Evolutionary conservation across 2,329 filamentous ascomycete genomes (phyloP).

Genomic region (Fusarium caatingaense): DNA sequence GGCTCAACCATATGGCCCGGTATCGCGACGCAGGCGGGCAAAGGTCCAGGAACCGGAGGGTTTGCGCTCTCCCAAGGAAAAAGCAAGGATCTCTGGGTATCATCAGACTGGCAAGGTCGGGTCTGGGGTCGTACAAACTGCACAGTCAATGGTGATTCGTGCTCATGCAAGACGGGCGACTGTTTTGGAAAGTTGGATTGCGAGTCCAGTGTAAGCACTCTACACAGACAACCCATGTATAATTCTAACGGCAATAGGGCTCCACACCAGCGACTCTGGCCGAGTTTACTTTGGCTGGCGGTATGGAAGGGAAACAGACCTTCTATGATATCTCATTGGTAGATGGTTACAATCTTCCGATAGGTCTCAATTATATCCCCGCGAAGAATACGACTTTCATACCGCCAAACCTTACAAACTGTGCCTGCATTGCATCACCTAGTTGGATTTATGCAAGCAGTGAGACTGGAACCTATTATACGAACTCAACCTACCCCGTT

Average conservation of each 20-base stretch:
- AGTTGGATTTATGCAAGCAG: slow-evolving; percentile 69
- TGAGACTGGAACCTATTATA: slow-evolving; percentile 67
- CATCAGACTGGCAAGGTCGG: slow-evolving; percentile 81
- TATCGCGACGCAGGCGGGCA: slow-evolving; percentile 77
- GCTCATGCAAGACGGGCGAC: slow-evolving; percentile 79
- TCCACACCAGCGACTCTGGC: slow-evolving; percentile 79
- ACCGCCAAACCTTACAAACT: slow-evolving; percentile 80
- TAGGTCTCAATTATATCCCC: slow-evolving; percentile 71
- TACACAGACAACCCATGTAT: neutral
- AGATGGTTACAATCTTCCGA: slow-evolving; percentile 83
- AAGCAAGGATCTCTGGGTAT: slow-evolving; percentile 72
- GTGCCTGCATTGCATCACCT: slow-evolving; percentile 78
- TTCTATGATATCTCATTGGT: slow-evolving; percentile 90
- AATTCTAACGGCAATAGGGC: slow-evolving; percentile 61
- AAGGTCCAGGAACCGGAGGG: slow-evolving; percentile 73
- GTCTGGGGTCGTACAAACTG: slow-evolving; percentile 89
- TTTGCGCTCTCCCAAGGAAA: slow-evolving; percentile 73
- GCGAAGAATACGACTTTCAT: slow-evolving; percentile 73
- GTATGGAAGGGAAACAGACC: slow-evolving; percentile 68
- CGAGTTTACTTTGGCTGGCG: slow-evolving; percentile 81
- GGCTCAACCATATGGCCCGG: slow-evolving; percentile 79
- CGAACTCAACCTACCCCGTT: slow-evolving; percentile 73
- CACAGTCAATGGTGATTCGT: slow-evolving; percentile 75
- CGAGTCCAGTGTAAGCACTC: slow-evolving; percentile 69
- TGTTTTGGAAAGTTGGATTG: slow-evolving; percentile 78